These are phyloP conservation scores for Nectriaceae sp. DNA, from an alignment of 2,329 filamentous ascomycete genomes.

Conservation along the genomic window DNA sequence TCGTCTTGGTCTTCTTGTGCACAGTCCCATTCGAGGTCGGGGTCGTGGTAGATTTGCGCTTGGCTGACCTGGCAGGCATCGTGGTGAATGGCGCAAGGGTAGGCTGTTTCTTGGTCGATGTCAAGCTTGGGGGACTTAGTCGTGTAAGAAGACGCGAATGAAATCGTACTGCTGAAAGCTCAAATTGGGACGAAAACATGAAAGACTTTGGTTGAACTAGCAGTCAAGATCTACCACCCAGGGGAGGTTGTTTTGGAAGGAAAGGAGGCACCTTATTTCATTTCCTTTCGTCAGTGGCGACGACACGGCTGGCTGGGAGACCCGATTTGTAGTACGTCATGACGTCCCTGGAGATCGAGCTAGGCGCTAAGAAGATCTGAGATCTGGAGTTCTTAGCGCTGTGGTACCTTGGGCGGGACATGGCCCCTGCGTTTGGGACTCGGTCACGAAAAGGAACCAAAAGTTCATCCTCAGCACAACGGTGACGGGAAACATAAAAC, in stretches of 20 bases:
- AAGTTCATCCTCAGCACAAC: too few relatives aligned
- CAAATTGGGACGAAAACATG: background rate
- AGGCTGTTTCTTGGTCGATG: background rate
- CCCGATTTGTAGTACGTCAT: conserved; percentile 36
- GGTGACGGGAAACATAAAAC: too few relatives aligned
- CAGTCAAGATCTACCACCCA: background rate
- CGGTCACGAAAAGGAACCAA: background rate
- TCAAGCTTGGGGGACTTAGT: background rate
- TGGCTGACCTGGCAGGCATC: conserved; percentile 31
- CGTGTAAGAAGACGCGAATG: background rate
- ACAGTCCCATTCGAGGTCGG: conserved; percentile 24
- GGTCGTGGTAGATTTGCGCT: conserved; percentile 29
- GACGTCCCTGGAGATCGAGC: conserved; percentile 32
- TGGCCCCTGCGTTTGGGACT: too few relatives aligned
- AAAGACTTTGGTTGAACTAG: background rate
- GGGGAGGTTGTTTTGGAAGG: background rate
- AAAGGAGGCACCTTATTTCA: background rate
- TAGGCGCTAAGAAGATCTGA: conserved; percentile 1
- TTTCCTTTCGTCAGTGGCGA: conserved; percentile 18
- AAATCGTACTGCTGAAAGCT: background rate
- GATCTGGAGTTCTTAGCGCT: too few relatives aligned
- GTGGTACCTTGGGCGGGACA: too few relatives aligned
- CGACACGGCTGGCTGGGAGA: conserved; percentile 23
- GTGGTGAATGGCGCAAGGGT: conserved; percentile 14
- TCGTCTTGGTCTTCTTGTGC: conserved; percentile 37